Evolutionary conservation across 2,329 filamentous ascomycete species (phyloP), one percentile per base, ranked within the genome.

Genomic region (Aureobasidium melanogenum): DNA sequence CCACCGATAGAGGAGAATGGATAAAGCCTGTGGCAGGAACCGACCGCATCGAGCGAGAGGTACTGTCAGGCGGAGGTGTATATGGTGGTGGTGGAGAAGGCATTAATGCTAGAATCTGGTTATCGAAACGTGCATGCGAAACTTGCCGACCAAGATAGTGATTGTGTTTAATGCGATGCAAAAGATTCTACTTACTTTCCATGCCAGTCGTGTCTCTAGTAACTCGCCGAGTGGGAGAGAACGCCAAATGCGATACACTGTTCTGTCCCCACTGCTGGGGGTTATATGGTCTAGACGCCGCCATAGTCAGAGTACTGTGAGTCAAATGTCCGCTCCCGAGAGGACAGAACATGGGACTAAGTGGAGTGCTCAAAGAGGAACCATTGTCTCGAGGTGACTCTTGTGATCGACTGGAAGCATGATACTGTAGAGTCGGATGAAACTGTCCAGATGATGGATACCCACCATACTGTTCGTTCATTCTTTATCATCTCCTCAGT

Each of bases 51-150:
- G 69, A 68, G 54, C 75, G 73, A 2, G 71, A 68, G 28, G 70
- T 65, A 64, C 67, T 71, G 61, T 75, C 73, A 34, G 71, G 72
- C 57, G 71, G 74, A 17, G 78, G 76, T 46, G 76, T 77, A 66
- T 80, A 80, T 22, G 78, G 77, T 19, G 78, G 78, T 41, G 78
- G 77, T 38, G 78, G 78, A 51, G 77, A 79, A 43, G 77, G 77
- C 76, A 79, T 77, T 36, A 75, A 71, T 60, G 75, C 77, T 79
- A 68, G 34, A 57, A n/a, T 47, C 44, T n/a, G 26, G 50, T 60
- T 34, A 54, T 17, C 17, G 38, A 63, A 14, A 51, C 15, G 28
- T 46, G 43, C 48, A 54, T 30, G 12, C 26, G 43, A 26, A 24
- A 39, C 14, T 7, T 39, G 15, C 19, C 36, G 38, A 19, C 64